Base-by-base conservation (phyloP, 148 eudicot genomes). In the Dianthus caryophyllus region DNA sequence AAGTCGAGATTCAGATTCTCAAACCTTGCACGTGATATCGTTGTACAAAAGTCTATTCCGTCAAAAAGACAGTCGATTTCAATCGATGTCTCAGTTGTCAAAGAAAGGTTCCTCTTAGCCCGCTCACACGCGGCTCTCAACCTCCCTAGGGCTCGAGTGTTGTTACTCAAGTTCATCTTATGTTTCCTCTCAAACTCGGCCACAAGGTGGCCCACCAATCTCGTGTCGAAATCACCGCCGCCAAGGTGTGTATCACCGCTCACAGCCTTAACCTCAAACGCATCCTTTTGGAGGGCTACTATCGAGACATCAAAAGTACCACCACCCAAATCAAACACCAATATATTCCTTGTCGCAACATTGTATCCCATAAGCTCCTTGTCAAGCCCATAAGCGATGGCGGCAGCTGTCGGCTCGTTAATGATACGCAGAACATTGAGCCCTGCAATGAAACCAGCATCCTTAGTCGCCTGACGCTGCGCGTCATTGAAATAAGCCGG, bases 381-480 rank as follows among this genome's bases (percentile, higher is more conserved):
- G 50, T 62, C 66, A 15, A 62, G 50, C 0, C 66, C 66, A 43
- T 62, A 62, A 10, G 66, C 66, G 5, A 62, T 62, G 18, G 66
- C 66, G 43, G 66, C 66, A 5, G 66, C 66, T 6, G 66, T 62
- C 4, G 66, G 51, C 14, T 41, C 51, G 41, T 43, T 62, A 15
- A 62, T 43, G 15, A 62, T 62, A 20, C 49, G 66, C 9, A 62
- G 46, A 16, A 62, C 66, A 15, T 62, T 62, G 0, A 62, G 49
- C 2, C 66, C 66, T 24, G 66, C 66, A 4, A 62, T 43, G 20
- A 27, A 15, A 5, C 51, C 50, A 4, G 66, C 66, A 9, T 62
- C 30, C 41, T 62, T 62, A 62, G 66, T 62, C 41, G 66, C 66
- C 12, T 43, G 66, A 43, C 66, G 66, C 17, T 62, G 66, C 12